These are phyloP conservation scores for Neocatenulostroma microsporum DNA, from an alignment of 2,329 filamentous ascomycete genomes.

Conservation along the genomic window DNA sequence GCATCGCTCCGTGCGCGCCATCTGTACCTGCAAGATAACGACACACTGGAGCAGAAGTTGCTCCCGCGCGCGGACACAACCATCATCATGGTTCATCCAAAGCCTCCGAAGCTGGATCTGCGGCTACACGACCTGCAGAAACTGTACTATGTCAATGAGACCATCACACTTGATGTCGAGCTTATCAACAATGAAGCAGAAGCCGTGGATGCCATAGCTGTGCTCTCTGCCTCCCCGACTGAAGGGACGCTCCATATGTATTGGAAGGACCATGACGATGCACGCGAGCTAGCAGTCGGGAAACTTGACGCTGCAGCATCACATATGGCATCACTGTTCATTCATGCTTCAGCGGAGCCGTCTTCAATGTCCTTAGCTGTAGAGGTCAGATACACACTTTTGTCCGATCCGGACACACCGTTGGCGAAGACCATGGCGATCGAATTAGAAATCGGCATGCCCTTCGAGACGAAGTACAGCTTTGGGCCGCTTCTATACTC, in stretches of 20 bases:
- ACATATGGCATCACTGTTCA: conserved; percentile 10
- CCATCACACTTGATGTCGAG: conserved; percentile 59
- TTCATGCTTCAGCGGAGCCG: conserved; percentile 37
- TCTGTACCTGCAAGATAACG: conserved; percentile 11
- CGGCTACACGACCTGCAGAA: conserved; percentile 53
- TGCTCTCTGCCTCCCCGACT: conserved; percentile 38
- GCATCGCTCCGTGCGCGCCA: conserved; percentile 2
- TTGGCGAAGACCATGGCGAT: conserved; percentile 66
- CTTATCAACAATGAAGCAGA: conserved; percentile 78
- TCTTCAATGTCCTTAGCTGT: conserved; percentile 61
- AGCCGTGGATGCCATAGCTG: conserved; percentile 62
- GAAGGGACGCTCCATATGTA: conserved; percentile 7
- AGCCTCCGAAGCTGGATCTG: conserved; percentile 86
- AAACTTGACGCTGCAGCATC: conserved; percentile 11
- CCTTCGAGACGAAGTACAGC: conserved; percentile 89
- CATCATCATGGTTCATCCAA: conserved; percentile 66
- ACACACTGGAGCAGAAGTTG: conserved; percentile 9
- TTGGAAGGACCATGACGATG: conserved; percentile 25
- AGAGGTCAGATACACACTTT: conserved; percentile 67
- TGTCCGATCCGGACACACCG: conserved; percentile 70
- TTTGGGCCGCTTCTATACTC: conserved; percentile 70
- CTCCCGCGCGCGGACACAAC: conserved; percentile 40
- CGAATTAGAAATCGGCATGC: conserved; percentile 65
- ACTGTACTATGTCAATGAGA: conserved; percentile 81
- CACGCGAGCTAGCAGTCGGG: conserved; percentile 5